phyloP scores from a whole-genome alignment of 805 yeast species.

The Yarrowia bubula region DNA sequence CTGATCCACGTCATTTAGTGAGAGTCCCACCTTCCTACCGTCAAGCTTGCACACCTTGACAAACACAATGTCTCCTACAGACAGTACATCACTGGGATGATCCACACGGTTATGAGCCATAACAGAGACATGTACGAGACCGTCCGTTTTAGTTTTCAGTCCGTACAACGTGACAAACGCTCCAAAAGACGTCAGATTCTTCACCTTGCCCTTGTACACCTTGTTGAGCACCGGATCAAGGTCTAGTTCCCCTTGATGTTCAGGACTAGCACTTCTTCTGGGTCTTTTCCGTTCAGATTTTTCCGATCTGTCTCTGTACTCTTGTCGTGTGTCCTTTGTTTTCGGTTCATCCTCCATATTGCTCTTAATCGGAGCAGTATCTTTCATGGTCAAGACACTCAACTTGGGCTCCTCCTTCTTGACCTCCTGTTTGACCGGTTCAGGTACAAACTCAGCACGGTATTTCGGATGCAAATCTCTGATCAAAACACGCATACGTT shows the following conservation, averaged over 20 bases:
- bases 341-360: slow-evolving; percentile 24
- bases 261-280: slow-evolving; percentile 30
- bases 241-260: slow-evolving; percentile 29
- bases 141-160: slow-evolving; percentile 44
- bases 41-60: slow-evolving; percentile 55
- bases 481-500: slow-evolving; percentile 37
- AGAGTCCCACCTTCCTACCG: slow-evolving; percentile 50
- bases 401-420: slow-evolving; percentile 8
- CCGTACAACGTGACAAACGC: slow-evolving; percentile 65
- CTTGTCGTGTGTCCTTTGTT: neutral
- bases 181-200: slow-evolving; percentile 65
- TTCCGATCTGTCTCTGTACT: slow-evolving; percentile 7
- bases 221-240: slow-evolving; percentile 44
- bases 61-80: slow-evolving; percentile 58
- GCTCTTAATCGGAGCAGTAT: slow-evolving; percentile 6
- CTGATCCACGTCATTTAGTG: slow-evolving; percentile 75
- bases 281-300: neutral
- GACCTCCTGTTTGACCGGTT: neutral
- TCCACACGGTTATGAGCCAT: slow-evolving; percentile 51
- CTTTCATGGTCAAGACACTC: neutral
- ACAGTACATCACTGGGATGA: slow-evolving; percentile 59
- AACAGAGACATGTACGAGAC: slow-evolving; percentile 72
- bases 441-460: neutral
- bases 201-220: slow-evolving; percentile 61
- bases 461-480: slow-evolving; percentile 39